Evolutionary conservation across 805 yeast species (phyloP).

Genomic region (Wickerhamomyces rabaulensis): DNA sequence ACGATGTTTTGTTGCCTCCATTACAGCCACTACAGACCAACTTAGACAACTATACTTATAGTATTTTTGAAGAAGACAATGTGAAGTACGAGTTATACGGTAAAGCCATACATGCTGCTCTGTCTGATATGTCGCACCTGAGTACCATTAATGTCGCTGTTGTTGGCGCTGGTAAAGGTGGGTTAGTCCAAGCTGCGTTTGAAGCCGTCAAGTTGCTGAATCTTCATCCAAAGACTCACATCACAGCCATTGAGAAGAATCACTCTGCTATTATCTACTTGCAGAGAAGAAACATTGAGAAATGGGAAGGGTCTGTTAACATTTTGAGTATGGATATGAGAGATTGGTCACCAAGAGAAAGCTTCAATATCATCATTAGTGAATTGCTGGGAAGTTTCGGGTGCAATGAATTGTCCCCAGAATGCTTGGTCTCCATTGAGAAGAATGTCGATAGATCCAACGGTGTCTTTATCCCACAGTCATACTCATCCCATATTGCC

Average conservation of each 20-base stretch:
- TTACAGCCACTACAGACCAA: slow-evolving; percentile 64
- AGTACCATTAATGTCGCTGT: slow-evolving; percentile 42
- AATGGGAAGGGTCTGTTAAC: slow-evolving; percentile 50
- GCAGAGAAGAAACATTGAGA: slow-evolving; percentile 38
- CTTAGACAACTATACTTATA: slow-evolving; percentile 56
- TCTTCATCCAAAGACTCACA: slow-evolving; percentile 19
- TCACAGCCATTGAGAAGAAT: slow-evolving; percentile 71
- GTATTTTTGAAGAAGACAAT: slow-evolving; percentile 64
- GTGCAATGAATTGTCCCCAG: slow-evolving; percentile 88
- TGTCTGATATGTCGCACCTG: slow-evolving; percentile 19
- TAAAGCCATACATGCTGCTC: slow-evolving; percentile 17
- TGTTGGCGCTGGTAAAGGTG: slow-evolving; percentile 89
- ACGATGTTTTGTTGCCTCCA: slow-evolving; percentile 41
- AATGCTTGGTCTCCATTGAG: slow-evolving; percentile 51
- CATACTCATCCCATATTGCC: slow-evolving; percentile 53
- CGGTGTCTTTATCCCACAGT: slow-evolving; percentile 59
- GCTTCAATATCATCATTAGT: slow-evolving; percentile 60
- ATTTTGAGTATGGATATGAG: slow-evolving; percentile 59
- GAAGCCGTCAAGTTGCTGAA: slow-evolving; percentile 33
- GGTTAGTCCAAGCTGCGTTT: slow-evolving; percentile 54
- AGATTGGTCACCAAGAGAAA: slow-evolving; percentile 34
- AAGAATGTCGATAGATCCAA: slow-evolving; percentile 30
- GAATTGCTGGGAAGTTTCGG: slow-evolving; percentile 90
- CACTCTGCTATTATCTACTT: slow-evolving; percentile 51
- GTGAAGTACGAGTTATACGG: slow-evolving; percentile 63